Conservation (phyloP, 2,329 filamentous ascomycete genomes). For the Akanthomyces muscarius region DNA sequence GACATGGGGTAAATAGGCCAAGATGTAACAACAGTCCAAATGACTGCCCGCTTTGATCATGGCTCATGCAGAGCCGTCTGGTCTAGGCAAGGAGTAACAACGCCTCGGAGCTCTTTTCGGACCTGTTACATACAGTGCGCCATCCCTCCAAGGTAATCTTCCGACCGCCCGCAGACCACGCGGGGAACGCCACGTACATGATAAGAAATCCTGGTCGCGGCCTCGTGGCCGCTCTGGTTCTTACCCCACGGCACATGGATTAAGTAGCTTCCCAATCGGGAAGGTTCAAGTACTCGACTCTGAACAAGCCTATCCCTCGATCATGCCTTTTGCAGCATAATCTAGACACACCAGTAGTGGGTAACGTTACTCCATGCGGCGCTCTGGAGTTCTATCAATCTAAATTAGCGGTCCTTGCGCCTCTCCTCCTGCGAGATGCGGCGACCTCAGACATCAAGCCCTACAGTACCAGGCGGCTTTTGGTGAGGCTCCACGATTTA, state of each 20-base stretch:
- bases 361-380: slow-evolving; percentile 12
- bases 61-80: background rate
- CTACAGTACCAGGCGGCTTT: background rate
- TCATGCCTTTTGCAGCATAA: background rate
- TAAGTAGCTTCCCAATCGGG: slow-evolving; percentile 3
- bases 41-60: background rate
- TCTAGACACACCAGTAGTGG: background rate
- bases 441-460: background rate
- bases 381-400: too few relatives aligned
- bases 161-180: background rate
- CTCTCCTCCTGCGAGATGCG: background rate
- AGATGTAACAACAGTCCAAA: background rate
- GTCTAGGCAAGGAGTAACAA: background rate
- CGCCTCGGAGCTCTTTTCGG: background rate
- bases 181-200: slow-evolving; percentile 5
- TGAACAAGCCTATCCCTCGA: background rate
- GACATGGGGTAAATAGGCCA: background rate
- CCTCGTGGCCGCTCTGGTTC: background rate
- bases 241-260: background rate
- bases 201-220: background rate
- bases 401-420: background rate
- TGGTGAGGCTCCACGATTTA: background rate
- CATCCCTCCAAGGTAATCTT: background rate
- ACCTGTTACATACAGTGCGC: background rate
- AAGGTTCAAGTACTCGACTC: background rate